A percentile compares a stretch with the other conserved stretches of the same genome.
phyloP scores from a whole-genome alignment of 73 alveolate species.

The Uronychia binucleata region DNA sequence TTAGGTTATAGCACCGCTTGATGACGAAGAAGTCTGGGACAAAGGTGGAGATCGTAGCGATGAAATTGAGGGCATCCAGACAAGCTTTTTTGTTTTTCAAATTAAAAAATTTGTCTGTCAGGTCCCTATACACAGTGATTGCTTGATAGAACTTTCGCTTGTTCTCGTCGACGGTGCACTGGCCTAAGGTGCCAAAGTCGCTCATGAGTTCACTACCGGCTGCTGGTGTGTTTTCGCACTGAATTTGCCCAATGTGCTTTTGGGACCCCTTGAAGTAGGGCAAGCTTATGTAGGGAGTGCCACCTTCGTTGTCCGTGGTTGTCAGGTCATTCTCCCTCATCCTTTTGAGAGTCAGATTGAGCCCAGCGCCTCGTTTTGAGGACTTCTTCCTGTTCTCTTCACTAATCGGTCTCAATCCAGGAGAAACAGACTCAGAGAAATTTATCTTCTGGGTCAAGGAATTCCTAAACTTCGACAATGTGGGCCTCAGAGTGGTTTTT shows the following conservation, averaged over 20 bases:
- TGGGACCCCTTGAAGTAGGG: neutral
- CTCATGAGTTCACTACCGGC: too few species aligned
- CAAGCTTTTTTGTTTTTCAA: neutral
- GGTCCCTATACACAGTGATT: neutral
- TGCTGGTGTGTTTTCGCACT: conserved; percentile 1
- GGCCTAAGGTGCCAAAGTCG: too few species aligned
- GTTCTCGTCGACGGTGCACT: neutral
- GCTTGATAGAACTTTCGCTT: neutral
- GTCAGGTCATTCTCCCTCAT: too few species aligned
- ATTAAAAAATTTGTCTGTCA: neutral
- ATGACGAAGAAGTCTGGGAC: neutral
- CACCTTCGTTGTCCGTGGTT: too few species aligned
- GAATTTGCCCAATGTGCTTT: too few species aligned
- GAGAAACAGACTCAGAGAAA: too few species aligned
- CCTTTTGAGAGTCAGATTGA: too few species aligned
- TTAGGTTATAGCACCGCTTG: neutral
- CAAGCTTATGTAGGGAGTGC: neutral
- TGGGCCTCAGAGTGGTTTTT: too few species aligned
- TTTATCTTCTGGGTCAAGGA: too few species aligned
- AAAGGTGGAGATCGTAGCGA: neutral
- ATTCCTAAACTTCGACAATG: neutral
- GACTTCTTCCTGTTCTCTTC: too few species aligned
- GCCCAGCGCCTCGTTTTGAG: too few species aligned
- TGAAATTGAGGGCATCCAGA: neutral
- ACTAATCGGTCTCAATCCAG: too few species aligned